Evolutionary conservation across 2,329 filamentous ascomycete genomes (phyloP).

Genomic region (Nothopassalora personata): DNA sequence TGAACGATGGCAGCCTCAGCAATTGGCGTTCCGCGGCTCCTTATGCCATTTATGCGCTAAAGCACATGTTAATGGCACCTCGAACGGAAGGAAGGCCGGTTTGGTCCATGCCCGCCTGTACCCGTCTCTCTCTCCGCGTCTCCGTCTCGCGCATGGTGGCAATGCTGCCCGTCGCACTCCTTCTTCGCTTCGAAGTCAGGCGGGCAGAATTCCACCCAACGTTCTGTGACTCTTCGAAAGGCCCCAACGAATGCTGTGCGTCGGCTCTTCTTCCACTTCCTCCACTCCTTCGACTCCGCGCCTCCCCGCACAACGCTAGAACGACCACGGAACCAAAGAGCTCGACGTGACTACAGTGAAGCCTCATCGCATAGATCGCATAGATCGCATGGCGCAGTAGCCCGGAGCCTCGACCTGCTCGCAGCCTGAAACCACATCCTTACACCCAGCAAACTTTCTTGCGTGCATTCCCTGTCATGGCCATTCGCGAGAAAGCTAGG

Average conservation of each 20-base stretch:
- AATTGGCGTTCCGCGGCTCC: not conserved
- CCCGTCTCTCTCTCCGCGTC: not conserved
- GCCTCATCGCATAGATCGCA: not conserved
- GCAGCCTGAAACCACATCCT: slow-evolving; percentile 1
- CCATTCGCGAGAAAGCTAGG: slow-evolving; percentile 44
- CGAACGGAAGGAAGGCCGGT: not conserved
- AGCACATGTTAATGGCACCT: not conserved
- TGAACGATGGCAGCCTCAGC: not conserved
- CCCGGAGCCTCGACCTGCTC: not conserved
- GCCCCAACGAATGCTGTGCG: not conserved
- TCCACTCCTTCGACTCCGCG: slow-evolving; percentile 3
- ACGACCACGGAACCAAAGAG: not conserved
- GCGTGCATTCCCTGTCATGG: slow-evolving; percentile 33
- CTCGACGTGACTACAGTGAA: not conserved
- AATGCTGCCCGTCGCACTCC: not conserved
- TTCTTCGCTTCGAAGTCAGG: not conserved
- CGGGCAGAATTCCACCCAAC: not conserved
- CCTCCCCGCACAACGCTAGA: slow-evolving; percentile 1
- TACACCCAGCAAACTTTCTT: not conserved
- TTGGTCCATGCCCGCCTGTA: not conserved
- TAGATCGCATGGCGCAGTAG: not conserved
- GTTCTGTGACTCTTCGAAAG: not conserved
- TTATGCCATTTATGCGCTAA: not conserved
- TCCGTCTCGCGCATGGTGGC: not conserved
- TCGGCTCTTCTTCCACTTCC: not conserved